phyloP scores from a whole-genome alignment of 495 filamentous ascomycete genomes.

The Xylaria palmicola region DNA sequence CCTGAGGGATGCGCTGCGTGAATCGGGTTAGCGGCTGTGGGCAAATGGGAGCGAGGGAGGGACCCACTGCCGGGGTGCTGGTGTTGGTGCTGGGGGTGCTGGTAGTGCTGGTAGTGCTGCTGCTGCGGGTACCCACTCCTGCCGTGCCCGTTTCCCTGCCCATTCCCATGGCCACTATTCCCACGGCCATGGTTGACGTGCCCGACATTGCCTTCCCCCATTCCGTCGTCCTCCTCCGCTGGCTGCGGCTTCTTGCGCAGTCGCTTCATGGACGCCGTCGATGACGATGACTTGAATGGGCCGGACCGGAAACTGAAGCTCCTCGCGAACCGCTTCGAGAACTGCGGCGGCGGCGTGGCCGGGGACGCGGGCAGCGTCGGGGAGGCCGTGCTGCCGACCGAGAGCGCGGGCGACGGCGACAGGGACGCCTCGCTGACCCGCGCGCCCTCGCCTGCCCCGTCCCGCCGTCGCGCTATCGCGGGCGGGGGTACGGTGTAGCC shows the following conservation, averaged over 20 bases:
- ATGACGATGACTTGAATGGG: conserved; percentile 22
- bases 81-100: neutral
- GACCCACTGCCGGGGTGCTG: neutral
- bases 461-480: neutral
- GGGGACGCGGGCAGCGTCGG: conserved; percentile 31
- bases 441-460: neutral
- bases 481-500: neutral
- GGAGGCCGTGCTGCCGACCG: conserved; percentile 5
- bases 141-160: neutral
- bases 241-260: conserved; percentile 34
- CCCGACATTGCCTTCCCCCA: conserved; percentile 1
- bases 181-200: conserved; percentile 15
- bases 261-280: conserved; percentile 23
- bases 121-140: neutral
- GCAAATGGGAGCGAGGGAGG: conserved; percentile 3
- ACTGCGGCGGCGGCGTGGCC: conserved; percentile 30
- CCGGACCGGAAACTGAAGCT: conserved; percentile 40
- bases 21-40: conserved; percentile 12
- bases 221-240: conserved; percentile 3
- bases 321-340: conserved; percentile 37
- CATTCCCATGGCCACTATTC: neutral
- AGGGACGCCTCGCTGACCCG: conserved; percentile 31
- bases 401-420: conserved; percentile 7
- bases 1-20: conserved; percentile 6
- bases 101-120: neutral